Conservation (phyloP, 768 basidiomycete genomes). For the Mycena capillaripes region DNA sequence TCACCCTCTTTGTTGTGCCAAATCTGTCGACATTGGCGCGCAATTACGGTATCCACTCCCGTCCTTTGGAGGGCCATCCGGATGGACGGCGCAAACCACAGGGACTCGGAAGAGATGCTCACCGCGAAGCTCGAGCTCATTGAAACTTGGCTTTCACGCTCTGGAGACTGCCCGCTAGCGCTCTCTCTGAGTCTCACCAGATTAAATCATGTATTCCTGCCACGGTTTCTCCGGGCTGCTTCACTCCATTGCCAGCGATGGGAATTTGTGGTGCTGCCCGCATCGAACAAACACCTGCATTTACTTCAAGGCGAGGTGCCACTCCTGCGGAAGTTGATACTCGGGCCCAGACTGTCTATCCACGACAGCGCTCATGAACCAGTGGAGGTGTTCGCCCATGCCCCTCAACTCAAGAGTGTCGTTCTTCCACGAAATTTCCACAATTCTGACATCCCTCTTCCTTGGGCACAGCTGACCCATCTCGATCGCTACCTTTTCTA, state of each 20-base stretch:
- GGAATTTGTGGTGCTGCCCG: too few relatives aligned
- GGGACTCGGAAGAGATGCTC: background rate
- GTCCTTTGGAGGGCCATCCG: constrained; percentile 9
- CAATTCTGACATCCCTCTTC: background rate
- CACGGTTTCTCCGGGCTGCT: background rate
- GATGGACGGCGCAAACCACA: background rate
- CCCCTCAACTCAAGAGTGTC: background rate
- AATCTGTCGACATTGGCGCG: too few relatives aligned
- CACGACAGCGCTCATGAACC: background rate
- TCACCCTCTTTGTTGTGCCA: too few relatives aligned
- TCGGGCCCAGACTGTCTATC: background rate
- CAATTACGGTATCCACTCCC: background rate
- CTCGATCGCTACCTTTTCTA: background rate
- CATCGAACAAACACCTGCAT: background rate
- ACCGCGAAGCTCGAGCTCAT: background rate
- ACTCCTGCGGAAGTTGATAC: constrained; percentile 4
- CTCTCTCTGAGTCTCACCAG: too few relatives aligned
- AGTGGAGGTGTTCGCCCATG: background rate
- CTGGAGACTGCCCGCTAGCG: background rate
- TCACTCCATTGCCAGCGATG: constrained; percentile 5
- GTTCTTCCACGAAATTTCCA: background rate
- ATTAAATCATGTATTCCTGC: background rate
- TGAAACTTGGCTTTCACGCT: constrained; percentile 7
- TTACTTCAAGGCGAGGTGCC: constrained; percentile 20
- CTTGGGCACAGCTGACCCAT: background rate